Conservation (phyloP, 2,329 filamentous ascomycete genomes). For the Penicillium sp. region DNA sequence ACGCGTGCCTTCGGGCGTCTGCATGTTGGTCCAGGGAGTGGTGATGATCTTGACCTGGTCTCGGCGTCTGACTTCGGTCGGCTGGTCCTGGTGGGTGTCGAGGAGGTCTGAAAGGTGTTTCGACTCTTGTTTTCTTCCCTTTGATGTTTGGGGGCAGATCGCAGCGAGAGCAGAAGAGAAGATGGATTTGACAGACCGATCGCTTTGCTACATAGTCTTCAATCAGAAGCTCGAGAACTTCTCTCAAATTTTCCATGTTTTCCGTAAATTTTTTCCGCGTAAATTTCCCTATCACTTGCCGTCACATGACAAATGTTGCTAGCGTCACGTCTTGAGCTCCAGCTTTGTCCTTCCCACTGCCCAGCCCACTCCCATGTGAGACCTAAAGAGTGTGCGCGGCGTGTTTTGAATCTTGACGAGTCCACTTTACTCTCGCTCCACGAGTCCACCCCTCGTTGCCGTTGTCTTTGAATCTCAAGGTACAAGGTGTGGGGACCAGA, state of each 20-base stretch:
- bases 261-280: neutral
- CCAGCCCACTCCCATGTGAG: no score
- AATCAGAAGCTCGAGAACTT: neutral
- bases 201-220: neutral
- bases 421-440: neutral
- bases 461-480: neutral
- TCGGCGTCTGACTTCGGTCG: constrained; percentile 74
- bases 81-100: constrained; percentile 75
- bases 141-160: constrained; percentile 21
- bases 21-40: constrained; percentile 72
- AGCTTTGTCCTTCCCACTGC: no score
- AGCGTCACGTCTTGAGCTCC: neutral
- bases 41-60: constrained; percentile 91
- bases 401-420: no score
- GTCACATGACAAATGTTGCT: neutral
- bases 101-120: constrained; percentile 83
- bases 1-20: constrained; percentile 32
- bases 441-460: neutral
- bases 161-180: neutral
- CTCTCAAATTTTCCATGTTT: neutral
- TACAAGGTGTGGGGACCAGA: neutral
- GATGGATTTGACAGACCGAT: neutral
- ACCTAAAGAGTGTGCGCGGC: no score
- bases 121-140: constrained; percentile 52
- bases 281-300: neutral